Evolutionary conservation across 345 rosid species (phyloP).

Genomic region (Populus davidiana): DNA sequence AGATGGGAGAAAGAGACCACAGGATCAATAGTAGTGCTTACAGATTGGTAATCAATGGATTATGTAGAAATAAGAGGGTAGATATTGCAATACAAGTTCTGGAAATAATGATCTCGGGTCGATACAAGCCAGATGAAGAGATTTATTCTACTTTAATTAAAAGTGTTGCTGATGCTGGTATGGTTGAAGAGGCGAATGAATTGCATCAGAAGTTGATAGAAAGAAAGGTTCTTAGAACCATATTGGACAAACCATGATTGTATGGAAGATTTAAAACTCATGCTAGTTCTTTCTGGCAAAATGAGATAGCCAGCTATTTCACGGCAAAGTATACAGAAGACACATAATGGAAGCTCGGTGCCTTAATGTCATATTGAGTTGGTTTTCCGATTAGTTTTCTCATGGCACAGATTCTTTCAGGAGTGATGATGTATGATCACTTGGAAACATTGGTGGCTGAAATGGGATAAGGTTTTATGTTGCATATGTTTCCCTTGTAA

Average conservation of each 20-base stretch:
- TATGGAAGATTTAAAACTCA: not conserved
- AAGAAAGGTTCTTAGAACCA: conserved; percentile 28
- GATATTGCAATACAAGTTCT: conserved; percentile 65
- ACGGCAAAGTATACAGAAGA: not conserved
- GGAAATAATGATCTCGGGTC: conserved; percentile 59
- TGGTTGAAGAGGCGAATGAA: conserved; percentile 55
- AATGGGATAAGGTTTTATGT: no score
- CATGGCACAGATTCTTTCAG: not conserved
- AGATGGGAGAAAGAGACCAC: conserved; percentile 51
- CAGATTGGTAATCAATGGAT: conserved; percentile 48
- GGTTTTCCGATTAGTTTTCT: not conserved
- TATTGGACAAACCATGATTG: not conserved
- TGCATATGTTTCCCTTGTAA: no score
- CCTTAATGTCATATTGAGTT: not conserved
- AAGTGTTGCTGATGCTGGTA: conserved; percentile 57
- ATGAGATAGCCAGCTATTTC: not conserved
- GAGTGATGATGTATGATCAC: no score
- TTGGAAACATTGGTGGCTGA: no score
- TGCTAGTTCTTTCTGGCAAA: not conserved
- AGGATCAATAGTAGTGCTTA: conserved; percentile 47
- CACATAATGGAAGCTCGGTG: not conserved
- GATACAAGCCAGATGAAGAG: conserved; percentile 47
- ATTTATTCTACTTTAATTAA: conserved; percentile 41
- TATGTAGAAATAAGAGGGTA: conserved; percentile 55
- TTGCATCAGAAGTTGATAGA: conserved; percentile 49